Evolutionary conservation across 257 asterid genomes (phyloP).

Genomic region (Thymus quinquecostatus): DNA sequence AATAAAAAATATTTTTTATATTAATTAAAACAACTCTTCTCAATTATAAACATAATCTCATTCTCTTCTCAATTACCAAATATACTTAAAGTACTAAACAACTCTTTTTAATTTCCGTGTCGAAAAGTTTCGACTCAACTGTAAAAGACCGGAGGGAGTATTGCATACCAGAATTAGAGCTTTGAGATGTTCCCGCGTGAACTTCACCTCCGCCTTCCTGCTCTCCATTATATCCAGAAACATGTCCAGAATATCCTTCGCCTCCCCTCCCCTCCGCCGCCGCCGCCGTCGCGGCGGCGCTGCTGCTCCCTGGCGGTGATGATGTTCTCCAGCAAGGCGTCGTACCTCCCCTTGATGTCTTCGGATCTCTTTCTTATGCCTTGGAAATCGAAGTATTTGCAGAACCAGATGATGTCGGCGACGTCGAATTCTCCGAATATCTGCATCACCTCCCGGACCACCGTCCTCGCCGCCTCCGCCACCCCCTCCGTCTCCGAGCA

Average conservation of each 20-base stretch:
- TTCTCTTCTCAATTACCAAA: too few species aligned
- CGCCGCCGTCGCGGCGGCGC: conserved; percentile 30
- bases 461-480: conserved; percentile 51
- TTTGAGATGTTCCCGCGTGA: conserved; percentile 59
- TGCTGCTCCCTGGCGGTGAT: conserved; percentile 43
- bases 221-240: conserved; percentile 59
- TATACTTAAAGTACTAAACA: too few species aligned
- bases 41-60: too few species aligned
- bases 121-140: too few species aligned
- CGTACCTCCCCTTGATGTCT: conserved; percentile 52
- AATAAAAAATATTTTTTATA: too few species aligned
- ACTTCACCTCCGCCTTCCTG: conserved; percentile 46
- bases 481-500: conserved; percentile 49
- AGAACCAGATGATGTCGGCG: conserved; percentile 48
- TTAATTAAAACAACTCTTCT: too few species aligned
- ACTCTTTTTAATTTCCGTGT: too few species aligned
- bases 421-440: conserved; percentile 63
- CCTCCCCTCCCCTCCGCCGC: conserved; percentile 30
- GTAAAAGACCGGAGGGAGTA: too few species aligned
- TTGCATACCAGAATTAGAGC: conserved; percentile 55
- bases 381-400: conserved; percentile 57
- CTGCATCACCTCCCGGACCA: conserved; percentile 59
- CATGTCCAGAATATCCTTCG: conserved; percentile 57
- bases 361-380: conserved; percentile 57
- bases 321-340: conserved; percentile 60